Percentiles rank a stretch among this genome's conserved stretches.
These are phyloP conservation scores for Phytopythium vexans DNA, from an alignment of 352 stramenopile genomes.

Conservation along the genomic window DNA sequence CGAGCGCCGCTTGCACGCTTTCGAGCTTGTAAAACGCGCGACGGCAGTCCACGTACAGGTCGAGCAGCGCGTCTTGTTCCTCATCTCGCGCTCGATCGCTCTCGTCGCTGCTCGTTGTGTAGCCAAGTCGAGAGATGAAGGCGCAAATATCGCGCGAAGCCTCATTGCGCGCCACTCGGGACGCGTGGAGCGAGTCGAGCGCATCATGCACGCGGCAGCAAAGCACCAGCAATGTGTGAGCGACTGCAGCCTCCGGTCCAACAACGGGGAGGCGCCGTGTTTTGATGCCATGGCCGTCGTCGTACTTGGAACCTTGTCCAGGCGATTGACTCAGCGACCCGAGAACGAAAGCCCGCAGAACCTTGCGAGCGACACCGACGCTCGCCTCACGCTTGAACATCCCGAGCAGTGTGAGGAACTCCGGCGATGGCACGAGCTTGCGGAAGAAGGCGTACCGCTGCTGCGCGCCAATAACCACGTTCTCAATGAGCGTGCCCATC, in stretches of 20 bases:
- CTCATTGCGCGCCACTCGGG: slow-evolving; percentile 41
- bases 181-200: slow-evolving; percentile 74
- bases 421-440: slow-evolving; percentile 64
- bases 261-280: slow-evolving; percentile 57
- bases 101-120: not conserved
- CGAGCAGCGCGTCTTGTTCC: slow-evolving; percentile 79
- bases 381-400: slow-evolving; percentile 86
- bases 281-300: not conserved
- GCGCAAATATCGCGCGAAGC: slow-evolving; percentile 63
- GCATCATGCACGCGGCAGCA: slow-evolving; percentile 82
- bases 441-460: slow-evolving; percentile 68
- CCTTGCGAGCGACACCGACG: slow-evolving; percentile 78
- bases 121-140: slow-evolving; percentile 77
- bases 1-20: slow-evolving; percentile 55
- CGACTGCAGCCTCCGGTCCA: slow-evolving; percentile 68
- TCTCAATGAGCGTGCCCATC: slow-evolving; percentile 71
- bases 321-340: slow-evolving; percentile 4
- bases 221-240: slow-evolving; percentile 86
- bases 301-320: slow-evolving; percentile 7
- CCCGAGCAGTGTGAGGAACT: slow-evolving; percentile 81
- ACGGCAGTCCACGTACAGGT: slow-evolving; percentile 87
- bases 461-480: slow-evolving; percentile 71
- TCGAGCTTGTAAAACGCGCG: slow-evolving; percentile 88
- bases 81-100: slow-evolving; percentile 36
- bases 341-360: slow-evolving; percentile 73